Conservation (phyloP, 2,329 filamentous ascomycete species). For the Fusarium aywerte region DNA sequence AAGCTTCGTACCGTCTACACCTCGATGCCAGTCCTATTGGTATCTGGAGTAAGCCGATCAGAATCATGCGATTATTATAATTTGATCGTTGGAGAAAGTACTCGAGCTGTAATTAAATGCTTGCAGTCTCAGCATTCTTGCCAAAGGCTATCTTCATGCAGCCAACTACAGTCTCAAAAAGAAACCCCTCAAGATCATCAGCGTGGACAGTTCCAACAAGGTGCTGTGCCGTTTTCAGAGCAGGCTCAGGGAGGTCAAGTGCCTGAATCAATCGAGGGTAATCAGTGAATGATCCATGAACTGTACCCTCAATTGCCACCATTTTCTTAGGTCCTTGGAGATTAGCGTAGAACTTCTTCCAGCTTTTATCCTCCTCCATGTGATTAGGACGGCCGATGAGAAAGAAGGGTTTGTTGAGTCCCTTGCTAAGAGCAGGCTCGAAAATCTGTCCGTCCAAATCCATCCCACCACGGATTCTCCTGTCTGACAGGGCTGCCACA, state of each 20-base stretch:
- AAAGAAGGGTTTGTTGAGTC: constrained; percentile 48
- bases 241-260: constrained; percentile 34
- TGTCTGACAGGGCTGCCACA: constrained; percentile 47
- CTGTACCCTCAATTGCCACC: constrained; percentile 40
- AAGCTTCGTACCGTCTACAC: constrained; percentile 57
- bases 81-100: constrained; percentile 58
- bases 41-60: constrained; percentile 48
- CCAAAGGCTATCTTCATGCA: constrained; percentile 29
- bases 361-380: constrained; percentile 46
- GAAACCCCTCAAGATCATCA: constrained; percentile 26
- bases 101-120: constrained; percentile 53
- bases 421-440: constrained; percentile 45
- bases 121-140: neutral
- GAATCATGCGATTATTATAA: constrained; percentile 49
- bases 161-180: constrained; percentile 35
- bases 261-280: constrained; percentile 44
- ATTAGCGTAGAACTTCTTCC: constrained; percentile 47
- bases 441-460: constrained; percentile 55
- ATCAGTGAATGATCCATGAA: constrained; percentile 50
- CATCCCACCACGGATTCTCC: constrained; percentile 51
- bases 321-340: constrained; percentile 45
- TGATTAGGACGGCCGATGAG: constrained; percentile 49
- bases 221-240: neutral
- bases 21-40: constrained; percentile 59
- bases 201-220: constrained; percentile 26